Percentiles rank a stretch among this genome's conserved stretches.
Evolutionary conservation across 192 early-diverging fungal genomes (phyloP).

Genomic region (Backusella luteola): DNA sequence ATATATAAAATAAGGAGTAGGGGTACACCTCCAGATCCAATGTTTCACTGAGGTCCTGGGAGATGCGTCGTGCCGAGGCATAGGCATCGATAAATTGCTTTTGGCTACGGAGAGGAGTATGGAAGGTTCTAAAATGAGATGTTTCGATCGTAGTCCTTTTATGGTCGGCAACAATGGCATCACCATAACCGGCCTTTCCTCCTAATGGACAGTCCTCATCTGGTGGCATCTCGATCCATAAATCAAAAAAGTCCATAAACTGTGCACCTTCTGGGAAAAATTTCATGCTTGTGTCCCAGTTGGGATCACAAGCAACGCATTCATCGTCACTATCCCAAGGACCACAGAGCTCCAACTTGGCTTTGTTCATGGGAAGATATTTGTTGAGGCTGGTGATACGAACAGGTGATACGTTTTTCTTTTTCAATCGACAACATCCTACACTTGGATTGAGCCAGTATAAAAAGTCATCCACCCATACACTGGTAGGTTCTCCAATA

Average conservation of each 20-base stretch:
- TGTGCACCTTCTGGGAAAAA: conserved; percentile 53
- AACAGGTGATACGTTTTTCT: not conserved
- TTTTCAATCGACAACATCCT: conserved; percentile 54
- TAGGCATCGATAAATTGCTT: conserved; percentile 58
- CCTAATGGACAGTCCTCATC: conserved; percentile 58
- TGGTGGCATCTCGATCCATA: conserved; percentile 52
- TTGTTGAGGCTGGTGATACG: not conserved
- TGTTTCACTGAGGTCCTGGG: conserved; percentile 42
- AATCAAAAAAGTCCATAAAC: conserved; percentile 50
- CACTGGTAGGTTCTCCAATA: conserved; percentile 59
- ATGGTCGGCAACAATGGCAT: conserved; percentile 49
- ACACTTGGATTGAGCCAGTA: conserved; percentile 62
- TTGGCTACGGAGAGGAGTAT: conserved; percentile 57
- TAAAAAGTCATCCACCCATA: conserved; percentile 66
- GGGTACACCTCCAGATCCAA: conserved; percentile 52
- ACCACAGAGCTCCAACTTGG: conserved; percentile 40
- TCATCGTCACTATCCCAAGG: conserved; percentile 50
- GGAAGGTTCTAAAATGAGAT: conserved; percentile 62
- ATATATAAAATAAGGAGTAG: conserved; percentile 65
- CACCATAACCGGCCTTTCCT: conserved; percentile 63
- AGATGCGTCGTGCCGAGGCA: conserved; percentile 54
- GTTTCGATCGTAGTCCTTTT: conserved; percentile 41
- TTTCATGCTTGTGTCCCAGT: conserved; percentile 57
- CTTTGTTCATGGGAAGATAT: conserved; percentile 11
- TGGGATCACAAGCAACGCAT: conserved; percentile 45